These are phyloP conservation scores for Xerocomus brunneocitrinus DNA, from an alignment of 768 basidiomycete species.

Conservation along the genomic window DNA sequence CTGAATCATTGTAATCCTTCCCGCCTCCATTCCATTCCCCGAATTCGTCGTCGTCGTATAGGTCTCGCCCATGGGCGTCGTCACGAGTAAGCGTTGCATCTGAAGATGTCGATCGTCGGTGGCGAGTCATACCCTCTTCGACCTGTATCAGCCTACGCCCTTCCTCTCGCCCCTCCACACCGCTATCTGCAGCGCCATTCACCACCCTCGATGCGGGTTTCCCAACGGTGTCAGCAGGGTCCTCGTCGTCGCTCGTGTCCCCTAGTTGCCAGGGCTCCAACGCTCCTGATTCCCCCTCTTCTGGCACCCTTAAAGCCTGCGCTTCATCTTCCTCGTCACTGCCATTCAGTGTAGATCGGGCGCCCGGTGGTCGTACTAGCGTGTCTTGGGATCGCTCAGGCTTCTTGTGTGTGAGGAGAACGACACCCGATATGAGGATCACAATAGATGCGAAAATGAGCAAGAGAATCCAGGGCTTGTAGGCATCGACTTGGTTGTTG, in stretches of 20 bases:
- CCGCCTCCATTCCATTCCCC: slow-evolving; percentile 28
- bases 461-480: slow-evolving; percentile 83
- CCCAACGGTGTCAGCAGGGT: slow-evolving; percentile 38
- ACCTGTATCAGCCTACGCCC: slow-evolving; percentile 39
- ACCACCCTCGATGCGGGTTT: slow-evolving; percentile 21
- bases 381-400: slow-evolving; percentile 47
- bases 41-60: slow-evolving; percentile 30
- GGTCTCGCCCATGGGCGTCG: slow-evolving; percentile 10
- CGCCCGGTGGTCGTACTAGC: slow-evolving; percentile 20
- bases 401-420: slow-evolving; percentile 92
- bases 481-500: slow-evolving; percentile 82
- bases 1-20: not conserved
- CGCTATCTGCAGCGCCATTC: slow-evolving; percentile 9
- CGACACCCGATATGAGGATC: slow-evolving; percentile 85
- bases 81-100: slow-evolving; percentile 32
- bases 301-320: slow-evolving; percentile 32
- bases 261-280: slow-evolving; percentile 66
- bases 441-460: slow-evolving; percentile 83
- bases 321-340: slow-evolving; percentile 32
- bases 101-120: slow-evolving; percentile 34
- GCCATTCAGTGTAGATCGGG: slow-evolving; percentile 23
- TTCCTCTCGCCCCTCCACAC: slow-evolving; percentile 35
- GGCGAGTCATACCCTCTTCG: slow-evolving; percentile 31
- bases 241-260: slow-evolving; percentile 66
- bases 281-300: slow-evolving; percentile 34